Evolutionary conservation across 345 rosid genomes (phyloP).

Genomic region (Salix dunnii): DNA sequence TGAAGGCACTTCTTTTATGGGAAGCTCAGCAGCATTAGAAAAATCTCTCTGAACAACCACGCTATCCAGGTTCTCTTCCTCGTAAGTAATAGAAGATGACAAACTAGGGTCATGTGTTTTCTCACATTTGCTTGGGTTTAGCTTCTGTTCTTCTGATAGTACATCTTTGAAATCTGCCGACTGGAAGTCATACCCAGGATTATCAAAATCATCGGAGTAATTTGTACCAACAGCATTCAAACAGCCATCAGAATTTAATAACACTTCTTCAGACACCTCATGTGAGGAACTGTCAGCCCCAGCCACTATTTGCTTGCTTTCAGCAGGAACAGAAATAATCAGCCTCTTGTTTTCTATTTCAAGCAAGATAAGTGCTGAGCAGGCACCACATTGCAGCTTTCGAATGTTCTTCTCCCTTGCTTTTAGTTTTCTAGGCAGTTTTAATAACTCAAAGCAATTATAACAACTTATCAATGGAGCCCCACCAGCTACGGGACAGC

Average conservation of each 20-base stretch:
- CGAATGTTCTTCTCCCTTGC: slow-evolving; percentile 1
- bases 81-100: slow-evolving; percentile 23
- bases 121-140: slow-evolving; percentile 14
- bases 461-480: slow-evolving; percentile 26
- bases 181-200: slow-evolving; percentile 10
- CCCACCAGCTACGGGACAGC: slow-evolving; percentile 20
- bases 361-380: slow-evolving; percentile 14
- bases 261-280: slow-evolving; percentile 4
- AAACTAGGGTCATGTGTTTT: slow-evolving; percentile 21
- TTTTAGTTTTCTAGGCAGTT: slow-evolving; percentile 16
- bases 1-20: background rate
- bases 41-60: slow-evolving; percentile 11
- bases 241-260: slow-evolving; percentile 4
- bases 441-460: slow-evolving; percentile 23
- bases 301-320: background rate
- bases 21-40: slow-evolving; percentile 20
- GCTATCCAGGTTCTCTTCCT: slow-evolving; percentile 22
- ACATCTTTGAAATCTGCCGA: slow-evolving; percentile 6
- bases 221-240: slow-evolving; percentile 12
- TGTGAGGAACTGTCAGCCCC: slow-evolving; percentile 15
- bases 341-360: slow-evolving; percentile 16
- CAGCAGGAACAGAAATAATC: slow-evolving; percentile 8
- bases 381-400: slow-evolving; percentile 29
- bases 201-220: slow-evolving; percentile 14
- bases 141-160: slow-evolving; percentile 15